Percentiles rank a stretch among this genome's conserved stretches.
Conservation (phyloP, 257 asterid species). For the Solanum clarkiae region DNA sequence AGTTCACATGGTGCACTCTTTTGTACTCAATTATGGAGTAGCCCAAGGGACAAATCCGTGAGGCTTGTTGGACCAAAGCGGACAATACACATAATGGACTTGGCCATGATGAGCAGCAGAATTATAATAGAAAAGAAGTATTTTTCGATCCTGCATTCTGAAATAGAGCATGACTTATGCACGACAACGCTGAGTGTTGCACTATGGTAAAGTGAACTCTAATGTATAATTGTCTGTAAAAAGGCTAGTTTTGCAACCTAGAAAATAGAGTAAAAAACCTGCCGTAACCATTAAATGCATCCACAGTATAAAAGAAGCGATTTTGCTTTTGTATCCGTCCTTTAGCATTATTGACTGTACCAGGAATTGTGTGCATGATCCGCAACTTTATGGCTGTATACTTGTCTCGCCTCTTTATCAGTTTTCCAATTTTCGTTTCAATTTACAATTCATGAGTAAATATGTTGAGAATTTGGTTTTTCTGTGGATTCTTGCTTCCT, state of each 20-base stretch:
- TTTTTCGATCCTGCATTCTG: not conserved
- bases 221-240: not conserved
- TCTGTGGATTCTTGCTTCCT: conserved; percentile 2
- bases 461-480: not conserved
- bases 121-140: not conserved
- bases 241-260: not conserved
- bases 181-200: not conserved
- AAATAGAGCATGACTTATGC: not conserved
- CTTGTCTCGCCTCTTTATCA: not conserved
- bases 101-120: not conserved
- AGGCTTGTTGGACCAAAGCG: not conserved
- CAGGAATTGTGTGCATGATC: not conserved
- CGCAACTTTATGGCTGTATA: not conserved
- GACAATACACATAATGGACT: not conserved
- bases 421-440: not conserved
- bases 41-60: not conserved
- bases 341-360: not conserved
- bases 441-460: not conserved
- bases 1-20: not conserved
- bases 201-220: not conserved
- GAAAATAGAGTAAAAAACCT: not conserved
- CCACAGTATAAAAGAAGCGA: not conserved
- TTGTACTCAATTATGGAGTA: not conserved
- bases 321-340: not conserved
- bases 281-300: not conserved